Conservation (phyloP, 2,329 filamentous ascomycete species). For the Phaeosphaeriaceae sp. region DNA sequence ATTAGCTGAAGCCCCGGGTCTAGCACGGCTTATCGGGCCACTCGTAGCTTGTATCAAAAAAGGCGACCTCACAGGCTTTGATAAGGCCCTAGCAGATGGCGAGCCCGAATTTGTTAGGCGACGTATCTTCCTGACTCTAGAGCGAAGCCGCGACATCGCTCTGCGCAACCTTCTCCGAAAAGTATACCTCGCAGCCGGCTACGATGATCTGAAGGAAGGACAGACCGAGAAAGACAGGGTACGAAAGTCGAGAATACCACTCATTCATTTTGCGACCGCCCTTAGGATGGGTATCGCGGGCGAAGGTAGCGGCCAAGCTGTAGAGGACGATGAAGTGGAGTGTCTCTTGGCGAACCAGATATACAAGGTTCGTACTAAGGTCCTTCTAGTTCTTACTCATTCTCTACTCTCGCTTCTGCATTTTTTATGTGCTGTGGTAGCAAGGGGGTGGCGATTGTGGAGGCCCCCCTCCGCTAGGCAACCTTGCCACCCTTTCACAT, state of each 20-base stretch:
- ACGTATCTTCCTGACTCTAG: slow-evolving; percentile 92
- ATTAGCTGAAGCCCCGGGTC: slow-evolving; percentile 74
- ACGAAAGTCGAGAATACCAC: slow-evolving; percentile 75
- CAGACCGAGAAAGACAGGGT: slow-evolving; percentile 67
- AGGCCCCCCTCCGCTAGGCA: slow-evolving; percentile 10
- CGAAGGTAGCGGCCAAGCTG: slow-evolving; percentile 59
- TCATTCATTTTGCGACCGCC: slow-evolving; percentile 84
- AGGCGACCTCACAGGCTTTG: slow-evolving; percentile 84
- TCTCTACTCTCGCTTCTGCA: slow-evolving; percentile 4
- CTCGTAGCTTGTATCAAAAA: slow-evolving; percentile 79
- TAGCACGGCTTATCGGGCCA: slow-evolving; percentile 80
- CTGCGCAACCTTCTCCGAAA: slow-evolving; percentile 90
- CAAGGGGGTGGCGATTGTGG: background rate
- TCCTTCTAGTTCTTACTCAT: slow-evolving; percentile 16
- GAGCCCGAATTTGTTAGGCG: slow-evolving; percentile 94
- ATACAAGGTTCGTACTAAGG: slow-evolving; percentile 76
- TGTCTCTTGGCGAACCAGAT: slow-evolving; percentile 96
- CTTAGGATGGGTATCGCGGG: slow-evolving; percentile 73
- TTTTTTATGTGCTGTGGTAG: slow-evolving; percentile 7
- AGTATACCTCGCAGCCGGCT: slow-evolving; percentile 85
- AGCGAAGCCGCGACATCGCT: slow-evolving; percentile 89
- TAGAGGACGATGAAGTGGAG: slow-evolving; percentile 93
- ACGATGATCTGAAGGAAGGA: slow-evolving; percentile 73
- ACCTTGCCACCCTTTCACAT: slow-evolving; percentile 9
- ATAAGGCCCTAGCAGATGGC: slow-evolving; percentile 76